Evolutionary conservation across 2,329 filamentous ascomycete genomes (phyloP), one percentile per base, ranked within the genome.

Genomic region (Clarireedia homoeocarpa): DNA sequence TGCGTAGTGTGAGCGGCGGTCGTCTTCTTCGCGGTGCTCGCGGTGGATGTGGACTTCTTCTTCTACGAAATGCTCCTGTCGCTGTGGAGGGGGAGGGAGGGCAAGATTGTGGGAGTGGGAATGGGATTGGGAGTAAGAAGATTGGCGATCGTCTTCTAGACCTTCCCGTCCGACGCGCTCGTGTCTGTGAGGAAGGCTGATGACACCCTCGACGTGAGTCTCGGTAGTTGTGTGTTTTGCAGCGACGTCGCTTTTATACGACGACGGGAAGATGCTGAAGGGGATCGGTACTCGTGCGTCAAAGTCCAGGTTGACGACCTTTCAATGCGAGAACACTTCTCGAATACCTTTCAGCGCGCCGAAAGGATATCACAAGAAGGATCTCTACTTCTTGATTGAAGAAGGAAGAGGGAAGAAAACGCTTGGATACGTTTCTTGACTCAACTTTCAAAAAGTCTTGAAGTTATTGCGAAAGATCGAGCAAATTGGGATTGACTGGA

Each of bases 221-320:
- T 81, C 76, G 71, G 73, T 77, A 71, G 77, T 79, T 2, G 34
- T 46, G 10, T 20, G 48, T 52, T 56, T 30, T 74, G 80, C 79
- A 77, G 80, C 79, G 78, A 84, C 82, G 81, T 72, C 73, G 73
- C 79, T 80, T 74, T 88, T 84, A 84, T 96, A 97, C 78, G 91
- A 89, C 77, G 91, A 96, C 81, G 92, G 92, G 85, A 97, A 96
- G 88, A 96, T 88, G 89, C 91, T 96, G 86, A 96, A 95, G 80
- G 92, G 92, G 79, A 97, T 94, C 82, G 92, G 90, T 78, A 96
- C 89, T 78, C 91, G 89, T 79, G 91, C 91, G 88, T 96, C 91
- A 94, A 95, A 96, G 89, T 96, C 91, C 91, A 96, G 91, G 82
- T 90, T 96, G 89, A 80, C 89, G 87, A 87, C 85, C 88, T 84